Conservation (phyloP, 192 early-diverging fungal species). For the Allomyces macrogynus region DNA sequence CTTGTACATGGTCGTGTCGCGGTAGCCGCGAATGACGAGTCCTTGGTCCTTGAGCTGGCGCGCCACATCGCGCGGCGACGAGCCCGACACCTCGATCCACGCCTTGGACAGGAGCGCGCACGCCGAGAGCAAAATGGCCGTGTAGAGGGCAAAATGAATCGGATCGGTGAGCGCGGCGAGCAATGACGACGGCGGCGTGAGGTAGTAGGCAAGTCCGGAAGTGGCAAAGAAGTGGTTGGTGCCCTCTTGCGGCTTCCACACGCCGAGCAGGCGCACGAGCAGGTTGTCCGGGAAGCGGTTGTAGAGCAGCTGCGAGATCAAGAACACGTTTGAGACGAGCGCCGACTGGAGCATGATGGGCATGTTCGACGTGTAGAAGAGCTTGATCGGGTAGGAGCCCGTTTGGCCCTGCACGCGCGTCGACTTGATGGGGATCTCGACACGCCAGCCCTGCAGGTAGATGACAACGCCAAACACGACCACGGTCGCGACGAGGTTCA, state of each 20-base stretch:
- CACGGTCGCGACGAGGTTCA: conserved; percentile 77
- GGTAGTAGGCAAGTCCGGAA: conserved; percentile 89
- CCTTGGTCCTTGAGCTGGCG: conserved; percentile 95
- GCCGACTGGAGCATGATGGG: conserved; percentile 75
- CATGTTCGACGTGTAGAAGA: conserved; percentile 99
- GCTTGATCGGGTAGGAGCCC: conserved; percentile 95
- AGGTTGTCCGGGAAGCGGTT: conserved; percentile 95
- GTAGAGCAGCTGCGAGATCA: conserved; percentile 97
- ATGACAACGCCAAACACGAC: conserved; percentile 72
- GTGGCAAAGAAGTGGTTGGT: conserved; percentile 84
- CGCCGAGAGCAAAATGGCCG: conserved; percentile 80
- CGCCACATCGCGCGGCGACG: conserved; percentile 92
- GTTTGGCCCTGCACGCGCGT: conserved; percentile 88
- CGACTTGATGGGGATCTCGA: conserved; percentile 98
- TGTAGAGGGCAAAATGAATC: conserved; percentile 84
- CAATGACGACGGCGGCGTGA: conserved; percentile 85
- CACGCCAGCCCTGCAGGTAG: conserved; percentile 98
- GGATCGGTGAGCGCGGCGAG: conserved; percentile 71
- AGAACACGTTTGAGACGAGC: conserved; percentile 86
- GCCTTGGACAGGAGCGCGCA: conserved; percentile 95
- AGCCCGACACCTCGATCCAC: conserved; percentile 98
- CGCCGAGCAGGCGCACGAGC: conserved; percentile 77
- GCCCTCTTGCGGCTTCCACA: conserved; percentile 93
- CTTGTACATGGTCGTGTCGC: conserved; percentile 96
- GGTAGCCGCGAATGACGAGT: conserved; percentile 81